A percentile compares a stretch with the other conserved stretches of the same genome.
phyloP scores from a whole-genome alignment of 2,329 filamentous ascomycete species.

The Claviceps sp. region DNA sequence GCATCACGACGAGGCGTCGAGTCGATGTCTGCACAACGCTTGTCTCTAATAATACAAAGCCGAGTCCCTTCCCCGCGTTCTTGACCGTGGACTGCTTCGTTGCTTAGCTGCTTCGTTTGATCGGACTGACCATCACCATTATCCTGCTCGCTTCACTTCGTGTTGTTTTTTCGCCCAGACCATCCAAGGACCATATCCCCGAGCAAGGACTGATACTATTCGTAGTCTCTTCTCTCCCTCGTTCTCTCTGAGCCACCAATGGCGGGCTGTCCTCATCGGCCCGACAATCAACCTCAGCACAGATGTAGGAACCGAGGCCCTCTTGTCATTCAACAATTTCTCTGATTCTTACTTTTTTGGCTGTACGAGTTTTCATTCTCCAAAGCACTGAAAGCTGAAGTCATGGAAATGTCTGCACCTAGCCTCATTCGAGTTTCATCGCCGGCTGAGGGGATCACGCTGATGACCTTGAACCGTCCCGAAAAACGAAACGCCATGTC shows the following conservation, averaged over 20 bases:
- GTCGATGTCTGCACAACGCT: background rate
- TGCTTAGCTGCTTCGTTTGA: background rate
- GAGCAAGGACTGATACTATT: background rate
- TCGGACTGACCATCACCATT: background rate
- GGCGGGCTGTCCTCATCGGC: background rate
- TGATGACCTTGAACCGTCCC: conserved; percentile 39
- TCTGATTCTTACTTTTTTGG: background rate
- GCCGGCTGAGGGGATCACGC: conserved; percentile 23
- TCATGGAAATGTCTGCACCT: conserved; percentile 7
- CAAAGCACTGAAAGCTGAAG: background rate
- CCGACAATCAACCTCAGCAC: background rate
- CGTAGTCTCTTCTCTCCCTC: background rate
- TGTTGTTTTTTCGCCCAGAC: too few relatives aligned
- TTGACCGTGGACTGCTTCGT: background rate
- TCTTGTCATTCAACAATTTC: background rate
- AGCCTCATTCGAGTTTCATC: conserved; percentile 11
- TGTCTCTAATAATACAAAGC: background rate
- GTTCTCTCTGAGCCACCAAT: background rate
- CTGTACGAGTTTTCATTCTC: background rate
- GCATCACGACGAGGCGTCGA: background rate
- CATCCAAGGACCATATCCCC: background rate
- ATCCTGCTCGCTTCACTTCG: background rate
- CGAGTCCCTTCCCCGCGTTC: background rate
- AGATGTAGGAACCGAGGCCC: background rate
- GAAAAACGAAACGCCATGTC: conserved; percentile 47